phyloP scores from a whole-genome alignment of 805 yeast species.

The Starmerella gropengiesseri region DNA sequence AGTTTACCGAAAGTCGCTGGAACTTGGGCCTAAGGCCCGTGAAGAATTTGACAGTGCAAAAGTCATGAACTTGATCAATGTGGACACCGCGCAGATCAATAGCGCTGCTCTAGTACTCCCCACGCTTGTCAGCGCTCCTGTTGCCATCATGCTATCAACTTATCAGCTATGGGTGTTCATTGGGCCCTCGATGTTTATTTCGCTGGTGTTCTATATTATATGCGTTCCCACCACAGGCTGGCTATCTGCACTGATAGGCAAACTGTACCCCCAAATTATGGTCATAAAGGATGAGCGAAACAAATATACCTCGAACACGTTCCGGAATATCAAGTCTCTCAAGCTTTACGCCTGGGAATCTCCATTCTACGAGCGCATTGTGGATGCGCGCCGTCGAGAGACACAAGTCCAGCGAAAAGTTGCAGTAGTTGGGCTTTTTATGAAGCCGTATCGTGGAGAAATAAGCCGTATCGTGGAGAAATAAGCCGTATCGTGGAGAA shows the following conservation, averaged over 20 bases:
- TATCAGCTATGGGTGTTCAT: constrained; percentile 57
- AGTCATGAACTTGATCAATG: constrained; percentile 86
- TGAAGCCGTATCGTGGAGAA: no score
- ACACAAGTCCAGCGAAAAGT: constrained; percentile 55
- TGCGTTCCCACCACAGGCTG: constrained; percentile 68
- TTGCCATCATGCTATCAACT: constrained; percentile 67
- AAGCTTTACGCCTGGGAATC: constrained; percentile 94
- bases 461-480: no score
- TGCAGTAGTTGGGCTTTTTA: constrained; percentile 43
- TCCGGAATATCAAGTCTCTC: constrained; percentile 80
- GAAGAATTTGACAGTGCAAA: constrained; percentile 71
- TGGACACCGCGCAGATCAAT: constrained; percentile 79
- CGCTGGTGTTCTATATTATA: constrained; percentile 59
- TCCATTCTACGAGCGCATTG: constrained; percentile 66
- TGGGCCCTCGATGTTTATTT: constrained; percentile 86
- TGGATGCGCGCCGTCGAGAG: constrained; percentile 67
- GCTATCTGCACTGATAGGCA: constrained; percentile 47
- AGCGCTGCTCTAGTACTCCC: constrained; percentile 65
- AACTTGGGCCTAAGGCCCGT: constrained; percentile 54
- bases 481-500: no score
- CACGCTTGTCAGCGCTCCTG: constrained; percentile 81
- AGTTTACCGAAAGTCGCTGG: constrained; percentile 59
- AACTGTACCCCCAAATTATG: constrained; percentile 74
- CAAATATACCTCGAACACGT: constrained; percentile 70
- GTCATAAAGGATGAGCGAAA: constrained; percentile 80